These are phyloP conservation scores for Dioszegia hungarica DNA, from an alignment of 768 basidiomycete species.

Conservation along the genomic window DNA sequence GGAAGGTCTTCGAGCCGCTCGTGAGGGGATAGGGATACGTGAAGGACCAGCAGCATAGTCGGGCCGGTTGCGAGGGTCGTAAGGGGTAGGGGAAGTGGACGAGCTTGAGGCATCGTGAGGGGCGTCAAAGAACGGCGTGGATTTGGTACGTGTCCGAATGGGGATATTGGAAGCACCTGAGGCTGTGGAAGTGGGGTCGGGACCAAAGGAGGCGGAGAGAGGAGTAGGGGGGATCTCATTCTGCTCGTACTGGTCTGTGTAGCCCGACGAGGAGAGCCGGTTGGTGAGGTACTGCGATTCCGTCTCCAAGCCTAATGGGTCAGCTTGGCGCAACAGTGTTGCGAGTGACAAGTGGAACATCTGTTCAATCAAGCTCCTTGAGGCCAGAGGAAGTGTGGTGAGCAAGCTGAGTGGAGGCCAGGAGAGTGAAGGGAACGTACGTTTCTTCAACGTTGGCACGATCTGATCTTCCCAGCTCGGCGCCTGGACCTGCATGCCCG, in stretches of 20 bases:
- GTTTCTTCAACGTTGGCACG: conserved; percentile 27
- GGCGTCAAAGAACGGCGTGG: conserved; percentile 1
- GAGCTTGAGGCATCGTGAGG: too few species aligned
- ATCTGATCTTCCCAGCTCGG: conserved; percentile 30
- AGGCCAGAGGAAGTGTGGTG: too few species aligned
- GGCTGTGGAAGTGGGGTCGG: too few species aligned
- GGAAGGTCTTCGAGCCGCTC: neutral
- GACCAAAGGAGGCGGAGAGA: neutral
- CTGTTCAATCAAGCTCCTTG: too few species aligned
- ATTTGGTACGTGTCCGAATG: neutral
- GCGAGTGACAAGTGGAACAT: too few species aligned
- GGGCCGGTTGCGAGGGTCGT: neutral
- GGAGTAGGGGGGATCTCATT: neutral
- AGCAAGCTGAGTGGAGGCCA: too few species aligned
- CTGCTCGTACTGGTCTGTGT: neutral
- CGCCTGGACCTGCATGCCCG: neutral
- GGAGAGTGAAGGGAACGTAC: conserved; percentile 14
- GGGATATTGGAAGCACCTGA: neutral
- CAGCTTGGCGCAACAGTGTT: neutral
- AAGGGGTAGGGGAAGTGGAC: too few species aligned
- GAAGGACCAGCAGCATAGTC: neutral
- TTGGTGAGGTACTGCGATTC: conserved; percentile 30
- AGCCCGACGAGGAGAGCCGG: conserved; percentile 20
- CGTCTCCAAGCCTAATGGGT: conserved; percentile 19
- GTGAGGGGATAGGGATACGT: conserved; percentile 2